These are phyloP conservation scores for Agaricales sp. DNA, from an alignment of 1,284 basidiomycete species.

Conservation along the genomic window DNA sequence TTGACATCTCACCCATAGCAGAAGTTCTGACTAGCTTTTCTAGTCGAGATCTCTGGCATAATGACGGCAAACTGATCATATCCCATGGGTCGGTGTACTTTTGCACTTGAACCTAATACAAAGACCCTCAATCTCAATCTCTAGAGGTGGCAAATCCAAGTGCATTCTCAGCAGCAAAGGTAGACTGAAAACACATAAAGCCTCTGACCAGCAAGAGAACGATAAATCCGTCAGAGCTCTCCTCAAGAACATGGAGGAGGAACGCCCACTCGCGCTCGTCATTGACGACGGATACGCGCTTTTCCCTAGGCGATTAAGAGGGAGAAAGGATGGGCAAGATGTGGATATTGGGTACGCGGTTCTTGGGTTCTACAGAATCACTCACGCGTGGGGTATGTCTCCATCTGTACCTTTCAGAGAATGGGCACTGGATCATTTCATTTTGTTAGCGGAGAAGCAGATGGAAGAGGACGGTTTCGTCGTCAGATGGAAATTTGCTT, in stretches of 20 bases:
- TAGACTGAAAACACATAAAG: constrained; percentile 24
- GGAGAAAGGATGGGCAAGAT: constrained; percentile 12
- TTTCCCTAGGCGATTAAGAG: constrained; percentile 56
- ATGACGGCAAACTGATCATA: constrained; percentile 57
- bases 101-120: constrained; percentile 3
- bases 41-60: constrained; percentile 59
- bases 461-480: constrained; percentile 34
- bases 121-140: background rate
- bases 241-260: constrained; percentile 37
- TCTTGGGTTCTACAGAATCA: constrained; percentile 63
- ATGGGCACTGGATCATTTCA: background rate
- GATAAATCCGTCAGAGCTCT: constrained; percentile 64
- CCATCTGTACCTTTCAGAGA: constrained; percentile 2
- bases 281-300: constrained; percentile 60
- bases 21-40: constrained; percentile 7
- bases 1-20: constrained; percentile 1
- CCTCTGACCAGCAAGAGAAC: constrained; percentile 50
- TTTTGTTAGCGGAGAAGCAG: constrained; percentile 50
- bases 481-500: constrained; percentile 68
- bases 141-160: constrained; percentile 60
- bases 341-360: constrained; percentile 54
- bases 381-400: constrained; percentile 60
- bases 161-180: constrained; percentile 33
- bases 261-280: constrained; percentile 51
- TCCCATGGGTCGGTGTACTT: constrained; percentile 57